Conservation (phyloP, 2,329 filamentous ascomycete genomes). For the Stachybotrys chartarum region DNA sequence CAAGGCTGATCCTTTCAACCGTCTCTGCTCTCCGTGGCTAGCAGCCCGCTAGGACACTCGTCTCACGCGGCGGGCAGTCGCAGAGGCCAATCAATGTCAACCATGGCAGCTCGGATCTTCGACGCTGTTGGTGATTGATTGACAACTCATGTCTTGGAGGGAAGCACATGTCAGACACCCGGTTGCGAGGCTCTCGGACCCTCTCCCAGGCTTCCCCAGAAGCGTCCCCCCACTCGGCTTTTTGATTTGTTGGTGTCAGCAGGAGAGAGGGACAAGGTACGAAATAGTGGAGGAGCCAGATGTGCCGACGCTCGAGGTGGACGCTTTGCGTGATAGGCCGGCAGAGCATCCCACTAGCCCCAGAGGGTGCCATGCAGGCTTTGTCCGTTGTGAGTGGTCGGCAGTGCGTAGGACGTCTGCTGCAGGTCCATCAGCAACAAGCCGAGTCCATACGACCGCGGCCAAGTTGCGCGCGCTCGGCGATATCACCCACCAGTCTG, state of each 20-base stretch:
- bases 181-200: neutral
- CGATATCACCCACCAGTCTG: conserved; percentile 5
- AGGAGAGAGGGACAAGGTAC: too few species aligned
- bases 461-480: conserved; percentile 6
- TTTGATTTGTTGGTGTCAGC: neutral
- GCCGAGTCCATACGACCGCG: conserved; percentile 2
- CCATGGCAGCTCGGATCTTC: neutral
- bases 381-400: conserved; percentile 2
- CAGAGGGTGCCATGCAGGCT: conserved; percentile 20
- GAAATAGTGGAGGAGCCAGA: neutral
- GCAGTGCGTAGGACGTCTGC: conserved; percentile 1
- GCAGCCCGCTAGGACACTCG: neutral
- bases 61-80: neutral
- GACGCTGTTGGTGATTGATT: neutral
- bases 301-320: neutral
- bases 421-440: conserved; percentile 5
- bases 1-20: neutral
- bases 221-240: neutral
- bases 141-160: neutral
- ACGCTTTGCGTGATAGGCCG: conserved; percentile 3
- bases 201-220: neutral
- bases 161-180: neutral
- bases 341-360: conserved; percentile 2
- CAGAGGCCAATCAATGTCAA: neutral
- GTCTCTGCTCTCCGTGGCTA: neutral